Conservation (phyloP, 2,329 filamentous ascomycete genomes). For the Trematosphaeria pertusa region DNA sequence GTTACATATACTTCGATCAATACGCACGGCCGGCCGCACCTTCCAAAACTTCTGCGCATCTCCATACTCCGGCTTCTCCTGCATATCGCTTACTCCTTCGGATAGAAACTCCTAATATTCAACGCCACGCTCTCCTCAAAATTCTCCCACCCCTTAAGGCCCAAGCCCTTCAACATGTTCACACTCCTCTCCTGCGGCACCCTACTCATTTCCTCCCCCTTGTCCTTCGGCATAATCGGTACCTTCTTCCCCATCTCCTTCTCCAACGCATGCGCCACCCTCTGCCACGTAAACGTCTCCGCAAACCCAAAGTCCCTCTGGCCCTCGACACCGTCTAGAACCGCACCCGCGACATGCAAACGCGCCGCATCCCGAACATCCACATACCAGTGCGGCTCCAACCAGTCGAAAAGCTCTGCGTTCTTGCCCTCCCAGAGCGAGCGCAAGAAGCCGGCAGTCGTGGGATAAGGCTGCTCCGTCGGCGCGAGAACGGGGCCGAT, state of each 20-base stretch:
- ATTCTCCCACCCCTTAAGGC: constrained; percentile 12
- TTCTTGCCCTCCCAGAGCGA: constrained; percentile 15
- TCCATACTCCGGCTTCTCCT: too few species aligned
- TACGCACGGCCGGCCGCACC: too few species aligned
- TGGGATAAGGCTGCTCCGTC: constrained; percentile 15
- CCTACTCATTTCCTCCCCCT: constrained; percentile 19
- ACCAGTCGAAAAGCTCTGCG: constrained; percentile 9
- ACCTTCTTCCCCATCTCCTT: constrained; percentile 15
- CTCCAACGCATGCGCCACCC: constrained; percentile 17
- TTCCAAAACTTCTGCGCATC: too few species aligned
- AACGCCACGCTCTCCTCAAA: constrained; percentile 16
- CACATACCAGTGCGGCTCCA: constrained; percentile 13
- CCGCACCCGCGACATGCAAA: constrained; percentile 22
- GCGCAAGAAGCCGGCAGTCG: constrained; percentile 17
- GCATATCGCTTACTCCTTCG: constrained; percentile 7
- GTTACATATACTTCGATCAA: too few species aligned
- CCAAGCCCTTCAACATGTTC: constrained; percentile 17
- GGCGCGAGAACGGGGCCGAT: constrained; percentile 19
- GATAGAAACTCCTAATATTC: constrained; percentile 20
- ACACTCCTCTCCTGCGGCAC: constrained; percentile 1
- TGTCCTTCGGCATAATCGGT: constrained; percentile 12
- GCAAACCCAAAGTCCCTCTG: constrained; percentile 19
- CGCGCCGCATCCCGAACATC: constrained; percentile 20
- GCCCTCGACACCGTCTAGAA: constrained; percentile 17
- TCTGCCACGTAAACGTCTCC: constrained; percentile 18